Conservation (phyloP, 805 yeast species). For the Pichia pseudocactophila region DNA sequence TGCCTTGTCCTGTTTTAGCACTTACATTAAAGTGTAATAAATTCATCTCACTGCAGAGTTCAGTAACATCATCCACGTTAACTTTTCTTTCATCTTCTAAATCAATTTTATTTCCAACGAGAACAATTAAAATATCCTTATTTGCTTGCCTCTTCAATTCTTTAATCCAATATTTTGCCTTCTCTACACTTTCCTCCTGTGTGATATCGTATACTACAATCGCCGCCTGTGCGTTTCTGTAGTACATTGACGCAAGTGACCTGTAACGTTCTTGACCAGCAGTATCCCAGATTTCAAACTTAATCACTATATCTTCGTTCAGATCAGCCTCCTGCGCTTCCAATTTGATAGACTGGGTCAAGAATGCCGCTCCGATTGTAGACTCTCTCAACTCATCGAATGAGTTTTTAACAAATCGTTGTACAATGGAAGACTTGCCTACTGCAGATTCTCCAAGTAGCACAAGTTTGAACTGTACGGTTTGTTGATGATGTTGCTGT, state of each 20-base stretch:
- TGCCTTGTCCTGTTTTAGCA: constrained; percentile 49
- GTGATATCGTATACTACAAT: constrained; percentile 72
- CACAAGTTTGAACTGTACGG: constrained; percentile 46
- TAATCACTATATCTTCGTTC: constrained; percentile 16
- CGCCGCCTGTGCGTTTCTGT: constrained; percentile 74
- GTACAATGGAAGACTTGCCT: constrained; percentile 59
- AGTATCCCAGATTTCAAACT: constrained; percentile 72
- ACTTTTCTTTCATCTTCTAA: constrained; percentile 43
- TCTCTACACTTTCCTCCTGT: constrained; percentile 52
- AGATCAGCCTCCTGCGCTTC: constrained; percentile 18
- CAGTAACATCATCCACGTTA: constrained; percentile 28
- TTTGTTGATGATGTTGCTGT: no score
- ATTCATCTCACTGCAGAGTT: constrained; percentile 48
- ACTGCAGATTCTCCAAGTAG: constrained; percentile 56
- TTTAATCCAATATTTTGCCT: constrained; percentile 71
- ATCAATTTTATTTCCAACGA: constrained; percentile 76
- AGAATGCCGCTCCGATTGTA: constrained; percentile 79
- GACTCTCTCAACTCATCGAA: constrained; percentile 70
- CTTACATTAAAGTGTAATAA: constrained; percentile 45
- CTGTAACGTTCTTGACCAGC: constrained; percentile 71
- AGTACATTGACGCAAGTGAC: constrained; percentile 76
- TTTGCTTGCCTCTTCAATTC: constrained; percentile 79
- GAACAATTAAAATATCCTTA: constrained; percentile 62
- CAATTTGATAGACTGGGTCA: constrained; percentile 50
- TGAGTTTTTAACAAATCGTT: constrained; percentile 62